These are phyloP conservation scores for Phycomyces nitens DNA, from an alignment of 192 early-diverging fungal species.

Conservation along the genomic window DNA sequence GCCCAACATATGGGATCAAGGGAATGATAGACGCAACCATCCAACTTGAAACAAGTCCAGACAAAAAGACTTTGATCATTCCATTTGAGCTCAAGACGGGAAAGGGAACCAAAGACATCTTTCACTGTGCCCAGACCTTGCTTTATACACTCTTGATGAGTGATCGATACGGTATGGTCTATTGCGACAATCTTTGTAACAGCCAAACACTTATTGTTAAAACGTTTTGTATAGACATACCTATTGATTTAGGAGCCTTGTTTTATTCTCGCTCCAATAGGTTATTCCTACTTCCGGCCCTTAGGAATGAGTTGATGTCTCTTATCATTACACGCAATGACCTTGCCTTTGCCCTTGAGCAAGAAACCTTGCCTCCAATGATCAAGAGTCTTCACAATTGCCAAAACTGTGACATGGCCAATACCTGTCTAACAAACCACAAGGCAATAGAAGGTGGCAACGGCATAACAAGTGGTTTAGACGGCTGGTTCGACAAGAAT, in stretches of 20 bases:
- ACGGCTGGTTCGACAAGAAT: constrained; percentile 55
- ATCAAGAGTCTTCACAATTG: constrained; percentile 60
- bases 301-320: constrained; percentile 63
- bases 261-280: constrained; percentile 74
- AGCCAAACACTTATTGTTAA: neutral
- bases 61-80: constrained; percentile 40
- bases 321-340: constrained; percentile 75
- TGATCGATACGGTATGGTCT: constrained; percentile 68
- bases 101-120: constrained; percentile 47
- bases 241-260: constrained; percentile 65
- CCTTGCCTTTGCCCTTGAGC: constrained; percentile 56
- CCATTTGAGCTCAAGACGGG: constrained; percentile 91
- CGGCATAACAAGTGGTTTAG: constrained; percentile 52
- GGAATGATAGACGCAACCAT: constrained; percentile 87
- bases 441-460: constrained; percentile 69
- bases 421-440: constrained; percentile 72
- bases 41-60: constrained; percentile 34
- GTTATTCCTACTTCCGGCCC: constrained; percentile 57
- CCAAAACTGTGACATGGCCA: constrained; percentile 58
- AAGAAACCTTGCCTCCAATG: constrained; percentile 64
- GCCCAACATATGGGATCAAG: constrained; percentile 87
- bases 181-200: neutral
- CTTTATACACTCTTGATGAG: constrained; percentile 83
- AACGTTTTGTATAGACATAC: constrained; percentile 47
- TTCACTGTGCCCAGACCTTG: constrained; percentile 80